phyloP scores from a whole-genome alignment of 805 yeast genomes.

The Kodamaea nitidulidarum region DNA sequence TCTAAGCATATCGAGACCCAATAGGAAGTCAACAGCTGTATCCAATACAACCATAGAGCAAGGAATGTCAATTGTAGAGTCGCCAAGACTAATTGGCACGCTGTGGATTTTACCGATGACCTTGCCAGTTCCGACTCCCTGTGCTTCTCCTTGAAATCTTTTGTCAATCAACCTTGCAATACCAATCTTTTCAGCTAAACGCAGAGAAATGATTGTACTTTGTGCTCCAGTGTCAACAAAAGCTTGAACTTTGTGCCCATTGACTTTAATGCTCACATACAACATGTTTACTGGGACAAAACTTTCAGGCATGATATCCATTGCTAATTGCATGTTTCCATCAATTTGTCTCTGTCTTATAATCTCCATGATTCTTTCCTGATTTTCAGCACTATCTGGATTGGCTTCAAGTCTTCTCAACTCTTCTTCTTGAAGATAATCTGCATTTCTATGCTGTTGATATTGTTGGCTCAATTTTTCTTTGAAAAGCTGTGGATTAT shows the following conservation, averaged over 20 bases:
- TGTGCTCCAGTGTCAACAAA: constrained; percentile 98
- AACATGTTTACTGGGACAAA: constrained; percentile 83
- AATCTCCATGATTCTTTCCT: constrained; percentile 59
- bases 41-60: constrained; percentile 51
- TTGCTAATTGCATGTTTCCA: constrained; percentile 74
- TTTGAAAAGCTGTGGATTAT: constrained; percentile 48
- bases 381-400: constrained; percentile 70
- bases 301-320: constrained; percentile 86
- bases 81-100: constrained; percentile 78
- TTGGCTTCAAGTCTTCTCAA: constrained; percentile 51
- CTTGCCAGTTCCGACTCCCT: constrained; percentile 82
- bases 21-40: constrained; percentile 63
- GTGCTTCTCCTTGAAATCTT: constrained; percentile 76
- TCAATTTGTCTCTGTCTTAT: constrained; percentile 71
- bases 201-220: constrained; percentile 75
- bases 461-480: constrained; percentile 28
- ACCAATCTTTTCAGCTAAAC: constrained; percentile 69
- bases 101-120: constrained; percentile 85
- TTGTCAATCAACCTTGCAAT: constrained; percentile 71
- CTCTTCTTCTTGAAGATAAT: constrained; percentile 32
- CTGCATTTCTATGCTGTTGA: constrained; percentile 13
- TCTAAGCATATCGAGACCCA: constrained; percentile 88
- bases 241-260: constrained; percentile 79
- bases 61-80: constrained; percentile 35
- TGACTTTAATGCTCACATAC: constrained; percentile 71